Evolutionary conservation across 225 moss, liverwort and hornwort species (phyloP), one percentile per base, ranked within the genome.

Genomic region (Neckera pumila): DNA sequence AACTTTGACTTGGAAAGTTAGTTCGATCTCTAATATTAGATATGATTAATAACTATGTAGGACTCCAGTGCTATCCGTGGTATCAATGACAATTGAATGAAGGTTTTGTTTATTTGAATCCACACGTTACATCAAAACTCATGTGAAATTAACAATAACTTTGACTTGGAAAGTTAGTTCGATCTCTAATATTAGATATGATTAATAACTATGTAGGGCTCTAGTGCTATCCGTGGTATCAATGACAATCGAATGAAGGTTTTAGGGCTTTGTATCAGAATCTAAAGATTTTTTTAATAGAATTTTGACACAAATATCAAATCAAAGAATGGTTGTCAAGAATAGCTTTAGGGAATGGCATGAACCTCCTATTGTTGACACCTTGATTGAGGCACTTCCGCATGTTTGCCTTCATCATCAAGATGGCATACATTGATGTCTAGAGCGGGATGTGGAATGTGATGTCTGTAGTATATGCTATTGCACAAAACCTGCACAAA

Each of bases 41-140:
- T 53, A 53, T 53, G 33, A 22, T 53, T 22, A 34, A 76, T 53
- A 34, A 34, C 5, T 53, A 21, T 12, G 3, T 13, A 34, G 22
- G 12, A 7, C 3, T 49, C 7, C 0, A 12, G 0, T 51, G 0
- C 8, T 51, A 3, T 51, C 0, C 1, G 0, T 2, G 2, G 8
- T 20, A 53, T 34, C 0, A 14, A 2, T 76, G 9, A 49, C 2
- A 0, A 51, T 1, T 0, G 3, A 51, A n/a, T n/a, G n/a, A n/a
- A n/a, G n/a, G n/a, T n/a, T n/a, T n/a, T n/a, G 3, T 14, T 34
- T 17, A 12, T 40, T 80, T 36, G n/a, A 30, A 42, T 40, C 31
- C 1, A 70, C 1, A 1, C 16, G 12, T 49, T n/a, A 45, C 4
- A 87, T 54, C 17, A 79, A 66, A 70, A 3, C 1, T 45, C 36